These are phyloP conservation scores for Tetragonia tetragonoides DNA, from an alignment of 148 eudicot species.

Conservation along the genomic window DNA sequence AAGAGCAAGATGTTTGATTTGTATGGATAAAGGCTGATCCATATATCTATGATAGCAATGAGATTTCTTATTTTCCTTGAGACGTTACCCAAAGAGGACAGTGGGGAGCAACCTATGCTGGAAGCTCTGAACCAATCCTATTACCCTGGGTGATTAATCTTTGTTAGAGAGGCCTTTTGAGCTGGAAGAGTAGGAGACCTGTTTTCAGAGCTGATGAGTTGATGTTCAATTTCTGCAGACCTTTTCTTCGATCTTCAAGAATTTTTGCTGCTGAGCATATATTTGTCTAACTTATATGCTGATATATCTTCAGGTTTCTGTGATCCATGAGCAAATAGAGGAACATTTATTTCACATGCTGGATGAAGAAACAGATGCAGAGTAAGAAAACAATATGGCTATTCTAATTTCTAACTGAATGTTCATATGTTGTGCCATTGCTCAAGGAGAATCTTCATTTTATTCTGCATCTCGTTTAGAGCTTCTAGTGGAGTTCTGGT, in stretches of 20 bases:
- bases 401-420: conserved; percentile 4
- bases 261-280: conserved; percentile 5
- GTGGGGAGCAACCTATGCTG: too few species aligned
- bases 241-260: background rate
- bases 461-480: conserved; percentile 6
- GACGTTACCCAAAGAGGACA: too few species aligned
- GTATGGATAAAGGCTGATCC: background rate
- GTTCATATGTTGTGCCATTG: conserved; percentile 1
- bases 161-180: too few species aligned
- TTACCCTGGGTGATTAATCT: too few species aligned
- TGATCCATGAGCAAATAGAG: conserved; percentile 83
- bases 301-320: conserved; percentile 57
- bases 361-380: conserved; percentile 94
- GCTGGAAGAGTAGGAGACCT: too few species aligned
- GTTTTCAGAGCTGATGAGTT: background rate
- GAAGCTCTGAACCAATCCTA: too few species aligned
- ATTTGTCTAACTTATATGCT: background rate
- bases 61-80: too few species aligned
- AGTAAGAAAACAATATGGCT: conserved; percentile 49
- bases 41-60: too few species aligned
- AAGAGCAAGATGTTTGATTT: background rate
- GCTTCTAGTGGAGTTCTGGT: background rate
- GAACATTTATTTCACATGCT: conserved; percentile 86
- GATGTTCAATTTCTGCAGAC: background rate
- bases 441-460: background rate